Percentiles rank a stretch among this genome's conserved stretches.
phyloP scores from a whole-genome alignment of 1,284 basidiomycete species.

The Cryptococcus deneoformans region DNA sequence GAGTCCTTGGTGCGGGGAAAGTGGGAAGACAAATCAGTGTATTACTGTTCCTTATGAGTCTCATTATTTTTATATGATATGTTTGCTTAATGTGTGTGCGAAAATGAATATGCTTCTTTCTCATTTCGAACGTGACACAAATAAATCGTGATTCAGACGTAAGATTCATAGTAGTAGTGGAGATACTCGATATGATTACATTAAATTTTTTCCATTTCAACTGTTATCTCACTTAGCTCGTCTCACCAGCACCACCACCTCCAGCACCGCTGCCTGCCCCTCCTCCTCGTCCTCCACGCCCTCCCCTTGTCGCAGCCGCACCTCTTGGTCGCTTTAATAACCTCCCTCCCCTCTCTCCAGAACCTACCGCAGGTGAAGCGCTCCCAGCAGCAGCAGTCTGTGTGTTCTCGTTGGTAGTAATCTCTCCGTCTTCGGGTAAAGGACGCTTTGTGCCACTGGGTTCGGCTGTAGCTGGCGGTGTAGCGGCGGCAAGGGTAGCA shows the following conservation, averaged over 20 bases:
- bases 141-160: no score
- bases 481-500: slow-evolving; percentile 26
- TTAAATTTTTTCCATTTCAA: no score
- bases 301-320: slow-evolving; percentile 12
- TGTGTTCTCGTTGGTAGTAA: slow-evolving; percentile 2
- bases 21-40: no score
- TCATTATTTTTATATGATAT: no score
- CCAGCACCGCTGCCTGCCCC: slow-evolving; percentile 5
- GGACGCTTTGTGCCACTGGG: slow-evolving; percentile 24
- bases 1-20: no score
- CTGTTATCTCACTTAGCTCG: no score
- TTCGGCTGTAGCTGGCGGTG: slow-evolving; percentile 6
- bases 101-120: no score
- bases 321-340: slow-evolving; percentile 30
- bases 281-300: slow-evolving; percentile 12
- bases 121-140: no score
- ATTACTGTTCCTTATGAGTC: no score
- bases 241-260: not conserved
- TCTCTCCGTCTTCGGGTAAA: slow-evolving; percentile 31
- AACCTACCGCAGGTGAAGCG: slow-evolving; percentile 6
- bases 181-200: no score
- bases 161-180: no score
- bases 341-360: slow-evolving; percentile 14
- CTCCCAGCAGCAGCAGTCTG: slow-evolving; percentile 5
- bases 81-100: no score